Percentiles rank a stretch among this genome's conserved stretches.
phyloP scores from a whole-genome alignment of 352 stramenopile genomes.

The Pythium scleroteichum region DNA sequence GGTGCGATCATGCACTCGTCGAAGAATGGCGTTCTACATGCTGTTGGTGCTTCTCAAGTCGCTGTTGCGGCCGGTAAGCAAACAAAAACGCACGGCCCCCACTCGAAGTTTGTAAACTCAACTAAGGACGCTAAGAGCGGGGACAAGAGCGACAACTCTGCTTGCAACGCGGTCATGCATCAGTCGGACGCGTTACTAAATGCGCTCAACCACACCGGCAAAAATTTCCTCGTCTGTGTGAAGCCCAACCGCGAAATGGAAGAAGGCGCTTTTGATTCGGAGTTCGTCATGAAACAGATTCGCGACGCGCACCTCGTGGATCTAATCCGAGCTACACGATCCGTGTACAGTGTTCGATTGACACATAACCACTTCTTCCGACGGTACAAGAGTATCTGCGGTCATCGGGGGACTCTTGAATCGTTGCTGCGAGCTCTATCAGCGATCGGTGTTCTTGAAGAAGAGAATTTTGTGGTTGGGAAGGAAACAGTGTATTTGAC shows the following conservation, averaged over 20 bases:
- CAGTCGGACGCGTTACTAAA: conserved; percentile 70
- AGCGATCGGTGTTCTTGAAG: conserved; percentile 79
- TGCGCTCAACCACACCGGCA: conserved; percentile 69
- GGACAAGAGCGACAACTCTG: conserved; percentile 36
- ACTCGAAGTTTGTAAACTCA: conserved; percentile 30
- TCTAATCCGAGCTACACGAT: conserved; percentile 71
- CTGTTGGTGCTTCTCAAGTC: conserved; percentile 67
- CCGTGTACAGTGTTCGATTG: conserved; percentile 73
- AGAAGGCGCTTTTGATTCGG: conserved; percentile 65
- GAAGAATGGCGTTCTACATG: conserved; percentile 73
- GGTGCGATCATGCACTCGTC: conserved; percentile 85
- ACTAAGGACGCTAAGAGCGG: conserved; percentile 31
- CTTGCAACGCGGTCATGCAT: conserved; percentile 58
- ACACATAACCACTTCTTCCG: conserved; percentile 82
- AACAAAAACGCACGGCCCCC: conserved; percentile 27
- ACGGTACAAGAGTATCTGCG: conserved; percentile 82
- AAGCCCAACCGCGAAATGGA: conserved; percentile 72
- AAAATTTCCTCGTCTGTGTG: conserved; percentile 84
- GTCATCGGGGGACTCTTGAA: conserved; percentile 71
- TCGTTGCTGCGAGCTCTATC: conserved; percentile 71
- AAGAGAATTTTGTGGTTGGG: conserved; percentile 76
- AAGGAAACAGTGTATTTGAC: conserved; percentile 76
- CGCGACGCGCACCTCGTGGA: conserved; percentile 68
- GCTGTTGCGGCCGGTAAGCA: conserved; percentile 51
- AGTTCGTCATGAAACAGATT: conserved; percentile 73